These are phyloP conservation scores for Podaxis sp. DNA, from an alignment of 768 basidiomycete genomes.

Conservation along the genomic window DNA sequence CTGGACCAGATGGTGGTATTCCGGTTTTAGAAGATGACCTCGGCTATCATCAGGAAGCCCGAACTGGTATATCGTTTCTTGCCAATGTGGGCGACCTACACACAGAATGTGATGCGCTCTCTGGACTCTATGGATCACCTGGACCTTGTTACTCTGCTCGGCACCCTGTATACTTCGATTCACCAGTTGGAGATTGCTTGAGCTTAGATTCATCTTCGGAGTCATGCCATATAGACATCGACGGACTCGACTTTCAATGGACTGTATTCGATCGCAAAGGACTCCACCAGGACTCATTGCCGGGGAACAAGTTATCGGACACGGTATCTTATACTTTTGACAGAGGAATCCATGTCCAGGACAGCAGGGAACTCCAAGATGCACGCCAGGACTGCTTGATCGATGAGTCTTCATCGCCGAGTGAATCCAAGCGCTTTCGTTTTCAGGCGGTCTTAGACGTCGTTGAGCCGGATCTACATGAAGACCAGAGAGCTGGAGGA, in stretches of 20 bases:
- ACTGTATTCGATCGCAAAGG: constrained; percentile 40
- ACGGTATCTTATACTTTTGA: neutral
- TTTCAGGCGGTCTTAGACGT: neutral
- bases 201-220: constrained; percentile 31
- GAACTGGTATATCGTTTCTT: neutral
- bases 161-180: constrained; percentile 47
- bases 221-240: constrained; percentile 36
- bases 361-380: neutral
- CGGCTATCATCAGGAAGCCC: neutral
- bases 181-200: constrained; percentile 49
- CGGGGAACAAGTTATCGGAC: neutral
- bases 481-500: neutral
- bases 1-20: neutral
- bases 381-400: neutral
- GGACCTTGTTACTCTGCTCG: constrained; percentile 39
- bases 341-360: neutral
- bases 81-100: neutral
- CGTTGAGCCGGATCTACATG: neutral
- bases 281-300: neutral
- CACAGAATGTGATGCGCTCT: constrained; percentile 13
- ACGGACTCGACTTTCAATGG: constrained; percentile 55
- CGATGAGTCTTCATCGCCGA: neutral
- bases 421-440: neutral
- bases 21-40: neutral
- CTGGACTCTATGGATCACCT: constrained; percentile 42